Base-by-base conservation (phyloP, 2,329 filamentous ascomycete species). In the Leptodontidium sp. region DNA sequence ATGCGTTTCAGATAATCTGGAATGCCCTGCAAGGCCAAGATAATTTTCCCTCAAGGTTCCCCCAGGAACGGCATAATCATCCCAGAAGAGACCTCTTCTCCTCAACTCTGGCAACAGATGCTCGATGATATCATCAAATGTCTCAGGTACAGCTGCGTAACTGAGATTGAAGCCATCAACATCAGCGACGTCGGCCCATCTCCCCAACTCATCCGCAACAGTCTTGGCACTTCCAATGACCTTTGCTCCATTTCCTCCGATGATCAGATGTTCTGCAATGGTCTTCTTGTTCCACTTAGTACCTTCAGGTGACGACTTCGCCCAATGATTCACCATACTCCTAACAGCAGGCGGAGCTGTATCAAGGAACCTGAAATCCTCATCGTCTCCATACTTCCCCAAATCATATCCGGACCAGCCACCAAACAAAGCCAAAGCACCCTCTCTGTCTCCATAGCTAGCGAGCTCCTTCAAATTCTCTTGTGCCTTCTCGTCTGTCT, bases 331-430 rank as follows among this genome's bases (percentile, higher is more conserved):
- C 4, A 76, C 74, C 88, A 76, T 90, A 87, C 69, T 84, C 85
- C 76, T 74, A 75, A 71, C 77, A 81, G 83, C 82, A 73, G 69
- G 82, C 75, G 61, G 82, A 76, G 64, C 82, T 79, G 70, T 80
- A 80, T 75, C 83, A 76, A 49, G 80, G 84, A n/a, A 90, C 14
- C 87, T 80, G 62, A 91, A 79, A 76, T 91, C 89, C 74, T 91
- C 84, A 52, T 91, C 88, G 32, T 91, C 88, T 0, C 80, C 84
- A 71, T 90, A 91, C 53, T 84, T 80, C 7, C 83, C 81, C 29
- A 91, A 79, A 75, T 91, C 87, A 58, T 90, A 89, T 0, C 89
- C 91, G 0, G 91, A 93, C 90, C 91, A 93, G 1, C 91, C 91
- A 24, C 90, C 90, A 73, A 93, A 93, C 21, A 93, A 78, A 1